Percentiles rank a stretch among this genome's conserved stretches.
Evolutionary conservation across 2,329 filamentous ascomycete species (phyloP).

Genomic region (Cladosporium austrohemisphaericum): DNA sequence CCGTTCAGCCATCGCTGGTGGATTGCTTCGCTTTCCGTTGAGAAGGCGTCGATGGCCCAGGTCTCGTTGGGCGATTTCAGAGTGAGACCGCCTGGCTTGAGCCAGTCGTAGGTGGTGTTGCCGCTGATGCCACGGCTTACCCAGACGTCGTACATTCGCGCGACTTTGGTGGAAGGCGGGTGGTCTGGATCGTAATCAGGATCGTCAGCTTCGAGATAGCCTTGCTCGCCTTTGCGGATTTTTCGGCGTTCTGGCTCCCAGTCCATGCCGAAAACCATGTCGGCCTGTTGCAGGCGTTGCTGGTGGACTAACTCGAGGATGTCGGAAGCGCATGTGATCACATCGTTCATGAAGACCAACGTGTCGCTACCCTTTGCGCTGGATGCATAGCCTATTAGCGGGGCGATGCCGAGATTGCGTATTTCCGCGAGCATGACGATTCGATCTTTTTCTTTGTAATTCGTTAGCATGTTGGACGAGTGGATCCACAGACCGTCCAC

Average conservation of each 20-base stretch:
- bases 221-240: slow-evolving; percentile 3
- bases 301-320: slow-evolving; percentile 14
- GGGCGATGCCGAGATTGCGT: slow-evolving; percentile 11
- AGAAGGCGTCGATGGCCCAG: slow-evolving; percentile 7
- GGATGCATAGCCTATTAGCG: slow-evolving; percentile 9
- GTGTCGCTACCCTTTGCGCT: neutral
- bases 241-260: slow-evolving; percentile 1
- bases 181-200: neutral
- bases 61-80: neutral
- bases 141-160: slow-evolving; percentile 11
- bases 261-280: slow-evolving; percentile 15
- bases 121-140: slow-evolving; percentile 14
- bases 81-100: neutral
- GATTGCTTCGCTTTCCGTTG: neutral
- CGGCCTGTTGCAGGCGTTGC: slow-evolving; percentile 7
- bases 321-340: slow-evolving; percentile 13
- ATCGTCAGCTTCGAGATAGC: slow-evolving; percentile 1
- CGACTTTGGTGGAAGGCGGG: neutral
- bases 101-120: slow-evolving; percentile 2
- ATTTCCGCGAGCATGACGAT: slow-evolving; percentile 16
- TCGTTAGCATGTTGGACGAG: slow-evolving; percentile 11
- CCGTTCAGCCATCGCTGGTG: slow-evolving; percentile 12
- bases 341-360: slow-evolving; percentile 15
- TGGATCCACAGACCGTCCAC: slow-evolving; percentile 14
- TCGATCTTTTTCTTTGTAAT: neutral